Percentiles rank a stretch among this genome's conserved stretches.
Evolutionary conservation across 2,329 filamentous ascomycete species (phyloP).

Genomic region (Escovopsis sp.): DNA sequence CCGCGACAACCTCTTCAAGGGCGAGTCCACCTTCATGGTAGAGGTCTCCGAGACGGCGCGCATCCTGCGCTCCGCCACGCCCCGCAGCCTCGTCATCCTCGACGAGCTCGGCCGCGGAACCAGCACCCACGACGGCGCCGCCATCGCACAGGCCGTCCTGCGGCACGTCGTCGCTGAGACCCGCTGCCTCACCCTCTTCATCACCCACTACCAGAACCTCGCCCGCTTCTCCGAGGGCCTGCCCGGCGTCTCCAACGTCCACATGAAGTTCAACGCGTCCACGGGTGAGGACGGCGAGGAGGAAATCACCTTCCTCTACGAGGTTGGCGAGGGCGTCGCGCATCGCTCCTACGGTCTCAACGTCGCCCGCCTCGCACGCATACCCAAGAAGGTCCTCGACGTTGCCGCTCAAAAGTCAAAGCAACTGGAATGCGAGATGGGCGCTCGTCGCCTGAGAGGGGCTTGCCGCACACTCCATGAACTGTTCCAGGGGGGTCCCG

Average conservation of each 20-base stretch:
- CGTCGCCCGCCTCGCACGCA: slow-evolving; percentile 71
- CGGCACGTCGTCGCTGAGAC: slow-evolving; percentile 66
- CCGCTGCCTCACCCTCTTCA: slow-evolving; percentile 75
- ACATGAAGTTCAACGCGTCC: slow-evolving; percentile 67
- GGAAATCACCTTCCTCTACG: slow-evolving; percentile 88
- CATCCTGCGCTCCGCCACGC: slow-evolving; percentile 79
- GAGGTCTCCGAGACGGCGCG: slow-evolving; percentile 85
- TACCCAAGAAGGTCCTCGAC: slow-evolving; percentile 65
- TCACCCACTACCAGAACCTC: slow-evolving; percentile 92
- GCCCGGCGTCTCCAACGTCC: slow-evolving; percentile 64
- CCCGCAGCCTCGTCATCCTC: slow-evolving; percentile 73
- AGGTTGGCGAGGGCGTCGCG: slow-evolving; percentile 79
- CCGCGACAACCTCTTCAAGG: slow-evolving; percentile 87
- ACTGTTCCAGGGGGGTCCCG: slow-evolving; percentile 22
- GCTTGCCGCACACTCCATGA: slow-evolving; percentile 27
- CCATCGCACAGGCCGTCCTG: slow-evolving; percentile 85
- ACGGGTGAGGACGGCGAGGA: slow-evolving; percentile 38
- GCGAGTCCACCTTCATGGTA: slow-evolving; percentile 96
- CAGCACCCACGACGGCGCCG: slow-evolving; percentile 87
- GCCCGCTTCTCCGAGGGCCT: slow-evolving; percentile 56
- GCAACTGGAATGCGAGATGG: slow-evolving; percentile 64
- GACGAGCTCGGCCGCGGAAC: slow-evolving; percentile 93
- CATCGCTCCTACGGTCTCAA: slow-evolving; percentile 92
- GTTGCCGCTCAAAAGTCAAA: slow-evolving; percentile 65
- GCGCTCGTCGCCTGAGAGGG: slow-evolving; percentile 43